Evolutionary conservation across 2,329 filamentous ascomycete species (phyloP).

Genomic region (Epichloe glyceriae): DNA sequence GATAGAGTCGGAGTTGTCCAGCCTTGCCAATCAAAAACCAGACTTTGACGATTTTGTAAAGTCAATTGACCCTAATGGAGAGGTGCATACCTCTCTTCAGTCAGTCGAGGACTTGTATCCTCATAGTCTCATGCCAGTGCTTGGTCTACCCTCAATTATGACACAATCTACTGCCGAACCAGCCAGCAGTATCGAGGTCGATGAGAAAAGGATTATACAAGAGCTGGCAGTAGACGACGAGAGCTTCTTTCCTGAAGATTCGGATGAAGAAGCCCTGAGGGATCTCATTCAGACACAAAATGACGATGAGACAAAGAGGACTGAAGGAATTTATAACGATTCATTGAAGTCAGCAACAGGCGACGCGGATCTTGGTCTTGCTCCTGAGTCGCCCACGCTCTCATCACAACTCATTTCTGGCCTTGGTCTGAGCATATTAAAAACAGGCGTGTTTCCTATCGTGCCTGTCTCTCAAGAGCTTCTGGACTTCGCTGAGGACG

Average conservation of each 20-base stretch:
- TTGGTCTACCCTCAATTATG: conserved; percentile 34
- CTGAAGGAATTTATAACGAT: not conserved
- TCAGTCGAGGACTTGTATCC: conserved; percentile 83
- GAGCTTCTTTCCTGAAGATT: conserved; percentile 36
- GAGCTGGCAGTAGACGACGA: conserved; percentile 34
- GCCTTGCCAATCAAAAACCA: conserved; percentile 24
- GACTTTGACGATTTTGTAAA: conserved; percentile 56
- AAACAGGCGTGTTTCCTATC: conserved; percentile 20
- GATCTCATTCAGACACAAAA: conserved; percentile 12
- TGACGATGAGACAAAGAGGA: not conserved
- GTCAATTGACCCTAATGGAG: conserved; percentile 35
- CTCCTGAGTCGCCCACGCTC: not conserved
- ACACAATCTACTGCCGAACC: conserved; percentile 16
- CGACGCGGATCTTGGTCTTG: not conserved
- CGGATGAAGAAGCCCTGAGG: conserved; percentile 35
- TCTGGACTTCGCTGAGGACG: conserved; percentile 26
- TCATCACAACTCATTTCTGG: conserved; percentile 15
- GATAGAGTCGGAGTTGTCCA: conserved; percentile 47
- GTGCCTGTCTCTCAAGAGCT: conserved; percentile 27
- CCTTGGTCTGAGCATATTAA: conserved; percentile 29
- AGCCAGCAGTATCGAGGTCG: conserved; percentile 45
- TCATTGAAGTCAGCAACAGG: not conserved
- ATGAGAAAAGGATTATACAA: conserved; percentile 45
- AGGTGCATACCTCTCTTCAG: conserved; percentile 64
- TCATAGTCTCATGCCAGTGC: conserved; percentile 40